Evolutionary conservation across 768 basidiomycete genomes (phyloP), one percentile per base, ranked within the genome.

Genomic region (Russula abietina): DNA sequence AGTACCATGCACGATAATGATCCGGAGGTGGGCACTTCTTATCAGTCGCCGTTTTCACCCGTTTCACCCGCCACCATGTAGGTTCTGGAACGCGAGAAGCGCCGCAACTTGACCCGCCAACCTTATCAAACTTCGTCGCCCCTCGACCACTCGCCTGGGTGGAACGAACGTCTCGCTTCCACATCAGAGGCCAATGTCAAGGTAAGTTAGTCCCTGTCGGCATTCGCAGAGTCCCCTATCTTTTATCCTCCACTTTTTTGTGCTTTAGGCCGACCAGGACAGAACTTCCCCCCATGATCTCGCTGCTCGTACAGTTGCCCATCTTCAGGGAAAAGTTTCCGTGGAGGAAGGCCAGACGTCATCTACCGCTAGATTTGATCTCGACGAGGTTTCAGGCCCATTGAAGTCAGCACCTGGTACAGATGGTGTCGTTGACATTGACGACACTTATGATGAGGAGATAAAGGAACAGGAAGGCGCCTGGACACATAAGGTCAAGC

Each of bases 111-210:
- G 45, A 69, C 76, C 24, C 73, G 74, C 7, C 69, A 70, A 4
- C 79, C 82, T 33, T 75, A 81, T 68, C 74, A 74, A 63, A 81
- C 77, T 1, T 78, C 81, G 2, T 77, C 82, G 1, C 78, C 81
- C 11, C 66, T 73, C n/a, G 66, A 77, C 12, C 70, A 81, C 64
- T 85, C 86, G 0, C 87, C 86, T 3, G 87, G 86, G 1, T 89
- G 87, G 87, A 88, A 88, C 64, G 87, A 89, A 67, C 71, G 72
- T 28, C 79, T 89, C 14, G 87, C 87, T 0, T 80, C 78, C 59
- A 64, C 77, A 12, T 88, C 88, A 2, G 87, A 89, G 72, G 87
- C 88, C 4, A 73, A 75, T 19, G 75, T 88, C 51, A 88, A 89
- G 80, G 87, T 82, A 52, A 52, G 26, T 33, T 32, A 6, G 16